Evolutionary conservation across 176 grass and related monocot genomes (phyloP), one percentile per base, ranked within the genome.

Genomic region (Otatea glauca): DNA sequence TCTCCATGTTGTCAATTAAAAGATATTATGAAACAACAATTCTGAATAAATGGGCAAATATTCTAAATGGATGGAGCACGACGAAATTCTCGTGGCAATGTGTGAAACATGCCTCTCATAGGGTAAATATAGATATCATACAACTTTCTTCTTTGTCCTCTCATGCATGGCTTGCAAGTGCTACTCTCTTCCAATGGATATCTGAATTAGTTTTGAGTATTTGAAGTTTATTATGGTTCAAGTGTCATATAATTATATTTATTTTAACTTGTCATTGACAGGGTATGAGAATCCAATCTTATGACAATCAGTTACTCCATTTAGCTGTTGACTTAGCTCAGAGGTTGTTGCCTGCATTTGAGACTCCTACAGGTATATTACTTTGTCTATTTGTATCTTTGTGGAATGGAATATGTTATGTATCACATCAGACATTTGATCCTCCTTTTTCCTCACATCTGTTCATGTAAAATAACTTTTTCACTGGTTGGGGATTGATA

Each of bases 211-310:
- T 77, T n/a, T 23, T 62, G 8, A 78, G 24, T 20, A 61, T 50
- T 32, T 51, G 27, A 65, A 75, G 47, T 75, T 68, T 67, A 45
- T 14, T 34, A 51, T 17, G 38, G 65, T 75, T 87, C 35, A 81
- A 27, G 3, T 80, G 5, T 71, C 70, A 16, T 59, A 32, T 45
- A 45, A 45, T 45, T 49, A 41, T 25, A 25, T 44, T 74, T 79
- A 53, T 71, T 70, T 54, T 81, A 58, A 21, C 76, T 81, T 70
- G 39, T 85, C 49, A 38, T 89, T 74, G 53, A 70, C 84, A 98
- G 95, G 96, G 96, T 74, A 95, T 98, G 96, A 90, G 83, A 81
- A 89, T 98, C 27, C 92, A 95, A 48, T 92, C 93, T 79, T 98
- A 98, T 76, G 84, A 93, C 81, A 85, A 93, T 83, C 91, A 93